These are phyloP conservation scores for Penicillium psychrosexuale DNA, from an alignment of 2,329 filamentous ascomycete species.

Conservation along the genomic window DNA sequence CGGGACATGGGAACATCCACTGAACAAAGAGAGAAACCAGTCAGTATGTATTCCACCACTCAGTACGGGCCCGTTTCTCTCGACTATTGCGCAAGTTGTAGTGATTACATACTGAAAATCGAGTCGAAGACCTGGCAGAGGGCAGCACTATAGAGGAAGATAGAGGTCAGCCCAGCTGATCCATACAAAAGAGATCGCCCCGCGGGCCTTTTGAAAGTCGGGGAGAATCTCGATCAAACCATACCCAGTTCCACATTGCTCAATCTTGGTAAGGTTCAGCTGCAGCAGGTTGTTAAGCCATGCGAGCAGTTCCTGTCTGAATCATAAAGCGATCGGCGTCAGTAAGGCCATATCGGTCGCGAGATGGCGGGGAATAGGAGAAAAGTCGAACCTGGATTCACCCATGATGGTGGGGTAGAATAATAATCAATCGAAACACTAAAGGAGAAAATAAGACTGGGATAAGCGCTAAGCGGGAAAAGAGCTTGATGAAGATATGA, in stretches of 20 bases:
- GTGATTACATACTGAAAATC: conserved; percentile 68
- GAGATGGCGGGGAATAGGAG: conserved; percentile 16
- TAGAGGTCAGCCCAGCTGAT: conserved; percentile 1
- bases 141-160: conserved; percentile 64
- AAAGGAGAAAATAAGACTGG: conserved; percentile 3
- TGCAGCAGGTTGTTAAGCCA: conserved; percentile 98
- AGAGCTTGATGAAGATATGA: neutral
- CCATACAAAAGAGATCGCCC: neutral
- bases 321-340: conserved; percentile 6
- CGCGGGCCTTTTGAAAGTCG: neutral
- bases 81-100: neutral
- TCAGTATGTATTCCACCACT: conserved; percentile 10
- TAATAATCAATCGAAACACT: conserved; percentile 2
- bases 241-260: conserved; percentile 98
- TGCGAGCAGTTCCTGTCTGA: conserved; percentile 88
- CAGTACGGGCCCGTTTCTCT: conserved; percentile 2
- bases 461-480: conserved; percentile 5
- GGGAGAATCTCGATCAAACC: conserved; percentile 26
- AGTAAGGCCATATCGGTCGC: conserved; percentile 12
- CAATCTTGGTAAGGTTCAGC: conserved; percentile 97
- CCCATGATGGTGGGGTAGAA: conserved; percentile 57
- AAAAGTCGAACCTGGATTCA: conserved; percentile 57
- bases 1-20: conserved; percentile 89
- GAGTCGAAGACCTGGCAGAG: conserved; percentile 98
- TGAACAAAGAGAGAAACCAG: conserved; percentile 27